Conservation (phyloP, 495 filamentous ascomycete genomes). For the Collariella sp. region DNA sequence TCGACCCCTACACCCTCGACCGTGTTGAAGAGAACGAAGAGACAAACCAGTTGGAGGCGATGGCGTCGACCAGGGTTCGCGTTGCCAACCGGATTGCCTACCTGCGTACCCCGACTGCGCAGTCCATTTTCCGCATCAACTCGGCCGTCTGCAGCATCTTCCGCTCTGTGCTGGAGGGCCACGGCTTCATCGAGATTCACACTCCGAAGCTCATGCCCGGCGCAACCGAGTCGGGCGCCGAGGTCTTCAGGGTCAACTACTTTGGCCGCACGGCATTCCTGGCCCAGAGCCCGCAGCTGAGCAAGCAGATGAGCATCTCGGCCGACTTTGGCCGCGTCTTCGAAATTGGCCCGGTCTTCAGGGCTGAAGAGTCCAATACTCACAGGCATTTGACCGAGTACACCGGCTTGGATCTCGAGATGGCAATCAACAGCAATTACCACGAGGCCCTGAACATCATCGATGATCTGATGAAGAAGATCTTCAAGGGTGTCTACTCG, state of each 20-base stretch:
- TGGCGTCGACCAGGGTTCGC: conserved; percentile 39
- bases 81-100: conserved; percentile 78
- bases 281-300: conserved; percentile 86
- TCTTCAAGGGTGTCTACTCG: conserved; percentile 70
- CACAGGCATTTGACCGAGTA: conserved; percentile 96
- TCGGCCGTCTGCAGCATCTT: conserved; percentile 71
- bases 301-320: conserved; percentile 92
- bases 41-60: conserved; percentile 35
- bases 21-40: conserved; percentile 32
- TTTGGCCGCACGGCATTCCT: conserved; percentile 84
- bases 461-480: conserved; percentile 76
- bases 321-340: conserved; percentile 87
- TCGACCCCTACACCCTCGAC: conserved; percentile 52
- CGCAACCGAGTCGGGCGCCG: conserved; percentile 85
- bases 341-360: conserved; percentile 92
- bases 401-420: conserved; percentile 89
- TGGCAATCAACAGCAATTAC: conserved; percentile 83
- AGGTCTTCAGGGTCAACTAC: conserved; percentile 91
- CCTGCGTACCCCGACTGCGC: conserved; percentile 73
- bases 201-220: conserved; percentile 86
- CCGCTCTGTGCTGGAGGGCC: conserved; percentile 62
- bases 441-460: conserved; percentile 79
- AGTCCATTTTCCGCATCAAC: conserved; percentile 79
- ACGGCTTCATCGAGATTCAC: conserved; percentile 84
- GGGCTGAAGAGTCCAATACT: conserved; percentile 94